These are phyloP conservation scores for Huiozyma naganishii DNA, from an alignment of 805 yeast species.

Conservation along the genomic window DNA sequence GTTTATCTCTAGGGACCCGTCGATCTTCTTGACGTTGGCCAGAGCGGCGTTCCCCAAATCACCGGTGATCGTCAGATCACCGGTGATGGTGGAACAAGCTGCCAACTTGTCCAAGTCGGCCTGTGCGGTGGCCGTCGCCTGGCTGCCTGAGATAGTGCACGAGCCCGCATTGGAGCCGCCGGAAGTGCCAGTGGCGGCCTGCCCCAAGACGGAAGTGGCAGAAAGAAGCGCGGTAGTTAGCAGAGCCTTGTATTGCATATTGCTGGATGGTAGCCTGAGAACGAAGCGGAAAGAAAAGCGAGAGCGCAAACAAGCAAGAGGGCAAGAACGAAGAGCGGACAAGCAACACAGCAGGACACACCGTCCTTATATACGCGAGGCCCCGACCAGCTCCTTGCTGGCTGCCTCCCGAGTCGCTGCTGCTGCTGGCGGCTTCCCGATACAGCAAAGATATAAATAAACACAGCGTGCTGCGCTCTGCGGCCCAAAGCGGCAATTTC, in stretches of 20 bases:
- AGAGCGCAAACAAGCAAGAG: background rate
- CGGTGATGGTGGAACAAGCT: conserved; percentile 69
- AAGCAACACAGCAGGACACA: too few species aligned
- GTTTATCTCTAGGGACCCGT: conserved; percentile 60
- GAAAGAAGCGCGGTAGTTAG: background rate
- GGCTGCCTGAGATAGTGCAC: conserved; percentile 46
- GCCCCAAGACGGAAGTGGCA: background rate
- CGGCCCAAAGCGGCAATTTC: background rate
- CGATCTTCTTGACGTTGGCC: conserved; percentile 63
- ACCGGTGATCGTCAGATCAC: conserved; percentile 65
- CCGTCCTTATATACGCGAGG: too few species aligned
- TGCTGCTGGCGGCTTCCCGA: too few species aligned
- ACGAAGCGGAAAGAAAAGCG: background rate
- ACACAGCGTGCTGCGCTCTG: too few species aligned
- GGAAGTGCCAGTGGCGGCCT: conserved; percentile 30
- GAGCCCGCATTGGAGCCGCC: conserved; percentile 36
- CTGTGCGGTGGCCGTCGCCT: conserved; percentile 68
- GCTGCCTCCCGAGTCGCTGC: too few species aligned
- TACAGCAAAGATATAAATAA: background rate
- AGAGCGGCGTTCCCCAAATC: conserved; percentile 52
- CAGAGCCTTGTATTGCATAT: background rate
- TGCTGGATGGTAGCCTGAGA: background rate
- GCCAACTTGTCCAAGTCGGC: conserved; percentile 63
- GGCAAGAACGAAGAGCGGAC: too few species aligned
- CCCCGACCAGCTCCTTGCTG: too few species aligned